Evolutionary conservation across 2,329 filamentous ascomycete genomes (phyloP).

Genomic region (Alternaria dauci): DNA sequence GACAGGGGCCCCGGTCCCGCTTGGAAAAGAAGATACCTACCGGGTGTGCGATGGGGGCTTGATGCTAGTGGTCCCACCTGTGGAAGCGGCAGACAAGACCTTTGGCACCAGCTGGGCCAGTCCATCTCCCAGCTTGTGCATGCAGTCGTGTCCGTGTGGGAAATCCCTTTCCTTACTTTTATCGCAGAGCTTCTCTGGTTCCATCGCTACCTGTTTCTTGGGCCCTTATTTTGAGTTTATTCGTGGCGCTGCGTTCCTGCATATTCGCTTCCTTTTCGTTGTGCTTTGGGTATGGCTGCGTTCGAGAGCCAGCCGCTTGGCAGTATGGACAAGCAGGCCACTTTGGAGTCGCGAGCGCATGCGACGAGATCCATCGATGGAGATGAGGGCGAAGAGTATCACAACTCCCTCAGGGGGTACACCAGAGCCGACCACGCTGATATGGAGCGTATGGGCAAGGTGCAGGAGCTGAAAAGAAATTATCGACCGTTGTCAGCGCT

Average conservation of each 20-base stretch:
- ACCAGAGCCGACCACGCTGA: conserved; percentile 41
- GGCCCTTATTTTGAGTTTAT: conserved; percentile 2
- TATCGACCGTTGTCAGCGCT: conserved; percentile 45
- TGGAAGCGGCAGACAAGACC: conserved; percentile 7
- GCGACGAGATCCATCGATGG: conserved; percentile 25
- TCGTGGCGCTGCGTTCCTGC: conserved; percentile 23
- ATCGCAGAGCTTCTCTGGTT: conserved; percentile 8
- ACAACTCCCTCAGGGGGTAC: conserved; percentile 37
- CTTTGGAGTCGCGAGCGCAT: conserved; percentile 11
- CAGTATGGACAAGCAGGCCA: conserved; percentile 17
- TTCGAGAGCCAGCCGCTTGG: conserved; percentile 24
- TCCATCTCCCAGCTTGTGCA: conserved; percentile 7
- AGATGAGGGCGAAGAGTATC: conserved; percentile 37
- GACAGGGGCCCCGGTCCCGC: not conserved
- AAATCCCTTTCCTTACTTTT: conserved; percentile 11
- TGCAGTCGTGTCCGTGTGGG: not conserved
- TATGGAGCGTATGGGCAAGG: conserved; percentile 47
- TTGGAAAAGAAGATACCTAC: not conserved
- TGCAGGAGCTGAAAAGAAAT: conserved; percentile 46
- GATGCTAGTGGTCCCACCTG: conserved; percentile 2
- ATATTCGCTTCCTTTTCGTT: conserved; percentile 8
- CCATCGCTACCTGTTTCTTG: conserved; percentile 1
- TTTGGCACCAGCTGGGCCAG: conserved; percentile 3
- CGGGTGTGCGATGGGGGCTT: not conserved
- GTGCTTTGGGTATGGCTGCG: conserved; percentile 26